These are phyloP conservation scores for Gossypium davidsonii DNA, from an alignment of 441 rosid species.

Conservation along the genomic window DNA sequence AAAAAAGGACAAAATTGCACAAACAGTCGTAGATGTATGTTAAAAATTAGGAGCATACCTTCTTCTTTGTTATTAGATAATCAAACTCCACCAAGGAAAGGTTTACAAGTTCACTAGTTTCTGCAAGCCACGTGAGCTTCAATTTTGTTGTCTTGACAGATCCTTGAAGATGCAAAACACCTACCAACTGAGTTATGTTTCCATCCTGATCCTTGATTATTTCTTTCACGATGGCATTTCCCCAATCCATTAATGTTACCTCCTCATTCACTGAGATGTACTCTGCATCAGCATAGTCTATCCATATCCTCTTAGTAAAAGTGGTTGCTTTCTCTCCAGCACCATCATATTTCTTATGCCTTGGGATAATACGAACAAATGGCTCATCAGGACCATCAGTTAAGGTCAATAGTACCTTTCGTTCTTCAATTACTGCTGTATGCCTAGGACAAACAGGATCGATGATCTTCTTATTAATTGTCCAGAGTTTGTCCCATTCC, in stretches of 20 bases:
- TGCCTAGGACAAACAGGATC: conserved; percentile 97
- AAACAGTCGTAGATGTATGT: too few species aligned
- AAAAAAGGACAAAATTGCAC: too few species aligned
- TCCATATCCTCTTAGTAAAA: conserved; percentile 67
- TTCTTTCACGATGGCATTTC: conserved; percentile 81
- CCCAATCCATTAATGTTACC: conserved; percentile 76
- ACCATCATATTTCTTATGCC: conserved; percentile 82
- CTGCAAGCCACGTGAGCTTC: conserved; percentile 93
- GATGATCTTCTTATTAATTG: conserved; percentile 79
- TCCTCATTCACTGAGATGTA: conserved; percentile 63
- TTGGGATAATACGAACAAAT: conserved; percentile 71
- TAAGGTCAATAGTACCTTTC: conserved; percentile 50
- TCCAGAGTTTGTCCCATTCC: conserved; percentile 99
- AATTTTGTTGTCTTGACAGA: conserved; percentile 87
- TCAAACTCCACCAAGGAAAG: conserved; percentile 62
- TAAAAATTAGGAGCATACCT: conserved; percentile 35
- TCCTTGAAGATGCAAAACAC: conserved; percentile 77
- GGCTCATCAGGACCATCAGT: conserved; percentile 65
- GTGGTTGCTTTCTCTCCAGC: conserved; percentile 92
- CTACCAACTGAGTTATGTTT: conserved; percentile 41
- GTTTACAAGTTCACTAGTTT: conserved; percentile 45
- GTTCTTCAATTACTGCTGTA: conserved; percentile 71
- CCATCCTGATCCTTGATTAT: conserved; percentile 59
- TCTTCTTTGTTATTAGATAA: conserved; percentile 74
- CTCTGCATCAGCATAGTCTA: conserved; percentile 70